phyloP scores from a whole-genome alignment of 345 rosid species.

The Gossypium longicalyx region DNA sequence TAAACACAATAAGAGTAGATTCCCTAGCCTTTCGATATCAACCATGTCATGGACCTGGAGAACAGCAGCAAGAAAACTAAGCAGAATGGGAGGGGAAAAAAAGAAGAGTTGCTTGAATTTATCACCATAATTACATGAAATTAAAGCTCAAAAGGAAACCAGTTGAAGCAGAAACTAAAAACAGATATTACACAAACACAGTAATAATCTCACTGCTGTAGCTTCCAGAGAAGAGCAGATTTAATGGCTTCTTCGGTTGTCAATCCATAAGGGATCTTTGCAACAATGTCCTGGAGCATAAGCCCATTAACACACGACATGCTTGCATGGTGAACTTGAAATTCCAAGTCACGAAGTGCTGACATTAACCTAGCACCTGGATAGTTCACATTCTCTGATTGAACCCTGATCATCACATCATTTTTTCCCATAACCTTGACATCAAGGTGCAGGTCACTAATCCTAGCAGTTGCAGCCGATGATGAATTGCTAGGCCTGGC shows the following conservation, averaged over 20 bases:
- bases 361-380: constrained; percentile 46
- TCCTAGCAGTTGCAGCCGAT: background rate
- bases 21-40: background rate
- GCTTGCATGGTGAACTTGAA: constrained; percentile 55
- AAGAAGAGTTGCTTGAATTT: background rate
- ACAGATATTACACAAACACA: no score
- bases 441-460: constrained; percentile 28
- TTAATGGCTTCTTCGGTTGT: constrained; percentile 38
- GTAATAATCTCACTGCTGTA: constrained; percentile 25
- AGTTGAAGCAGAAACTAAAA: background rate
- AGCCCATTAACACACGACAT: constrained; percentile 52
- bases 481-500: constrained; percentile 10
- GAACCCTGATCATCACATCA: constrained; percentile 44
- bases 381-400: constrained; percentile 35
- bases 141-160: background rate
- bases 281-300: constrained; percentile 62
- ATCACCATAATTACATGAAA: constrained; percentile 7
- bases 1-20: background rate
- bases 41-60: background rate
- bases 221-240: constrained; percentile 35
- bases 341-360: constrained; percentile 51
- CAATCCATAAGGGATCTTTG: constrained; percentile 40
- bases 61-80: background rate
- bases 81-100: background rate
- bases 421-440: constrained; percentile 46